A percentile compares a stretch with the other conserved stretches of the same genome.
phyloP scores from a whole-genome alignment of 768 basidiomycete genomes.

The Tulasnella sp. region DNA sequence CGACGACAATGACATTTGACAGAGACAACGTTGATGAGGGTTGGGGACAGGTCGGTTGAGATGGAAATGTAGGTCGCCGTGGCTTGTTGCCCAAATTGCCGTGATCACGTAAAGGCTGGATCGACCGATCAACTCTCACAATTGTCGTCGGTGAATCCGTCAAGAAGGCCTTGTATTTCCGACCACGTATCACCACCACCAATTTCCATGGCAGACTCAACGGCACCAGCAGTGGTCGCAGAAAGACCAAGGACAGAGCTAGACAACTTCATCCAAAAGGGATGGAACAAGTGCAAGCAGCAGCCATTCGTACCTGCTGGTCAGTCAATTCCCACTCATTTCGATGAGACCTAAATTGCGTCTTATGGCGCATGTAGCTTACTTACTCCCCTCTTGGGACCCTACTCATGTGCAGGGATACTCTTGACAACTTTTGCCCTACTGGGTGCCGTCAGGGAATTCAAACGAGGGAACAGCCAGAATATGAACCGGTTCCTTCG shows the following conservation, averaged over 20 bases:
- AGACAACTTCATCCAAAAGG: constrained; percentile 20
- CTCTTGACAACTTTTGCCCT: constrained; percentile 4
- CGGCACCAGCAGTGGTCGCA: neutral
- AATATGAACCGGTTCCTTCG: constrained; percentile 27
- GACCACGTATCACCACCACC: neutral
- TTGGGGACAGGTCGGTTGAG: neutral
- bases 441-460: constrained; percentile 11
- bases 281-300: constrained; percentile 25
- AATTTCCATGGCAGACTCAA: neutral
- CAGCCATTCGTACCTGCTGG: constrained; percentile 28
- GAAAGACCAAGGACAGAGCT: neutral
- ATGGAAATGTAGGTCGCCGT: neutral
- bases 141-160: too few relatives aligned
- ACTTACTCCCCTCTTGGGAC: too few relatives aligned
- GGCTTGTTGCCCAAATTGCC: neutral
- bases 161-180: too few relatives aligned
- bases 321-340: constrained; percentile 20
- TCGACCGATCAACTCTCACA: too few relatives aligned
- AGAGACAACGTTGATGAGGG: neutral
- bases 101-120: neutral
- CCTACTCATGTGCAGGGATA: neutral
- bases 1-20: neutral
- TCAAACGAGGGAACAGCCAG: constrained; percentile 24
- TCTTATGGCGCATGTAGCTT: too few relatives aligned
- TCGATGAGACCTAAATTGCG: neutral